A percentile compares a stretch with the other conserved stretches of the same genome.
Conservation (phyloP, 2,329 filamentous ascomycete species). For the Aureobasidium sp. region DNA sequence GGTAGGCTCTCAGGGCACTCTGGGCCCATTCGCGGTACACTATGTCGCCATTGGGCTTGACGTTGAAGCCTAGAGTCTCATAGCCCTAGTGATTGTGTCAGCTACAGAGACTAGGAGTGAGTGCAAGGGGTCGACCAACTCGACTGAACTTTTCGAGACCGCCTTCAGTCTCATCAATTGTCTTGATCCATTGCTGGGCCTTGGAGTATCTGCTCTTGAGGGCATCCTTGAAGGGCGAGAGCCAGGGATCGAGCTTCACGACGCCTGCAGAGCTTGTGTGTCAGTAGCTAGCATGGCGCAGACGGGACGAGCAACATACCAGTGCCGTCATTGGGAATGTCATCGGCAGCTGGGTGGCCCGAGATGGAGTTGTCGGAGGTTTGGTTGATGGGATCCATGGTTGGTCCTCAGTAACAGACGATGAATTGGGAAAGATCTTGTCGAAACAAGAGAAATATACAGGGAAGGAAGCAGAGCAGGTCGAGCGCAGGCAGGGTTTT, state of each 20-base stretch:
- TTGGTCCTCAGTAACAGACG: neutral
- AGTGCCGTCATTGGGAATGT: slow-evolving; percentile 62
- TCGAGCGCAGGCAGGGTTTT: slow-evolving; percentile 9
- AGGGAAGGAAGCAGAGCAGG: neutral
- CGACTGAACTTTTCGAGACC: slow-evolving; percentile 86
- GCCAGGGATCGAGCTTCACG: slow-evolving; percentile 78
- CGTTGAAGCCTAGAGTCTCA: slow-evolving; percentile 80
- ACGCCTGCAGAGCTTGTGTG: slow-evolving; percentile 56
- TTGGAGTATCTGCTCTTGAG: slow-evolving; percentile 71
- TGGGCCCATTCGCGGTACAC: slow-evolving; percentile 95
- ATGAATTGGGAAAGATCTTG: slow-evolving; percentile 2
- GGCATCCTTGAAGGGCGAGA: slow-evolving; percentile 73
- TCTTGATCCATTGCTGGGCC: slow-evolving; percentile 80
- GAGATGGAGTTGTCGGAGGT: slow-evolving; percentile 39
- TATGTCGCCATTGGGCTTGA: slow-evolving; percentile 75
- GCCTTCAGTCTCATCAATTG: slow-evolving; percentile 75
- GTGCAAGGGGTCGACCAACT: slow-evolving; percentile 38
- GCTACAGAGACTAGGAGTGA: neutral
- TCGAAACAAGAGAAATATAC: neutral
- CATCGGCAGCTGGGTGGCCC: slow-evolving; percentile 41
- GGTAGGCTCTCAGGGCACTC: slow-evolving; percentile 73
- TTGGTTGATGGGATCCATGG: slow-evolving; percentile 37
- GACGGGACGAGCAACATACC: slow-evolving; percentile 43
- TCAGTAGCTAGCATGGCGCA: slow-evolving; percentile 19
- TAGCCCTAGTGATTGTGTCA: slow-evolving; percentile 54